Base-by-base conservation (phyloP, 192 early-diverging fungal species). In the Backusella macrospora region DNA sequence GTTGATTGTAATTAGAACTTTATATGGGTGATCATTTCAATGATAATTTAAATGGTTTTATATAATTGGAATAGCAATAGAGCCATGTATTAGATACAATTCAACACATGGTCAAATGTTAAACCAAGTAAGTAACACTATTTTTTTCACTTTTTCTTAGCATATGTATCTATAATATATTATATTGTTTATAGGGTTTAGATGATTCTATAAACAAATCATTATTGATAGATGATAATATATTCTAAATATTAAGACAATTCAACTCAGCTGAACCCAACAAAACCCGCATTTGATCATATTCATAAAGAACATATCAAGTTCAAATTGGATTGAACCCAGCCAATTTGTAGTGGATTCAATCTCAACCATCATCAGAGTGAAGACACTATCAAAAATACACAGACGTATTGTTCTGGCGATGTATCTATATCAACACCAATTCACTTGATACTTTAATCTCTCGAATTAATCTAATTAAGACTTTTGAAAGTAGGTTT, bases 401-500 rank as follows among this genome's bases (percentile, higher is more conserved):
- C 62, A 10, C 74, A 80, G 37, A 48, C 65, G 5, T 55, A 71
- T 15, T 47, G 65, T 34, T 43, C 46, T 15, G 73, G 44, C 45
- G n/a, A 26, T 68, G 23, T 63, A 45, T 42, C 76, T 16, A 29
- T 42, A 4, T 74, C 23, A 38, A 52, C 42, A 39, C 65, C 4
- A 39, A 37, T 3, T 26, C 66, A 52, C 70, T 52, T 45, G 37
- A 29, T 15, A 34, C 52, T 1, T 34, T 37, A 21, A 38, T 73
- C 18, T 15, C 48, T 42, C 10, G 10, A 23, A 69, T 46, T 15
- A 38, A 48, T 42, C 7, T 72, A 0, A 68, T 73, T 18, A 71
- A 83, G 13, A 69, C 65, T n/a, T 1, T 77, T 90, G 21, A 84
- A 84, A 64, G 71, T 84, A 2, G 90, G 85, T 1, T 45, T 85